Base-by-base conservation (phyloP, 805 yeast genomes). In the Metschnikowia sp. region DNA sequence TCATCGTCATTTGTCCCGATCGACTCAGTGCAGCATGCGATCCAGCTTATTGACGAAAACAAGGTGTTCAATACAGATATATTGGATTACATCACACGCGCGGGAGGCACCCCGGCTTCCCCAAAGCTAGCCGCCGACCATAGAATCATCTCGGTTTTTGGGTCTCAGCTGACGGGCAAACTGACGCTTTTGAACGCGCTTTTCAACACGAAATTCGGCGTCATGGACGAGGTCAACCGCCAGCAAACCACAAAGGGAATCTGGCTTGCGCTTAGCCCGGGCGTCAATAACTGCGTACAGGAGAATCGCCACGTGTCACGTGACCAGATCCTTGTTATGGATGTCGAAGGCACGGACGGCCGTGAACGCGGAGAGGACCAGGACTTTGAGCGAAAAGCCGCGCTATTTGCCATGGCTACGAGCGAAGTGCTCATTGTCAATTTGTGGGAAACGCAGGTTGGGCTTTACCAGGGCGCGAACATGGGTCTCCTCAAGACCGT, bases 261-360 rank as follows among this genome's bases (percentile, higher is more conserved):
- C 48, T 73, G 77, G 77, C 58, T 73, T 60, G 76, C 76, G 9
- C 61, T 65, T 47, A 66, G 54, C 9, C 77, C 76, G 3, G 56
- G 55, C 3, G 64, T 70, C 22, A 64, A 58, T 40, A 35, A 42
- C 26, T 22, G 45, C 18, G 18, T 46, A 3, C 33, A 41, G 2
- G 36, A 13, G 7, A 33, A 48, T 10, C 35, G 45, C 8, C 47
- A 53, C 31, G 43, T 40, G 11, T 18, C 47, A 10, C 40, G 43
- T 15, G 61, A 64, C 28, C 74, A 81, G 52, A 73, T 89, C 10
- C 77, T 88, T 51, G 95, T 94, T 2, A 78, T 94, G 78, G 99
- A 94, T 63, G 98, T 94, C n/a, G 99, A 94, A 69, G 99, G 99
- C 41, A 91, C 97, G 0, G 99, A 94, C 69, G 98, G 99, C 41